Conservation (phyloP, 169 alveolate species). For the Plasmodium fragile region DNA sequence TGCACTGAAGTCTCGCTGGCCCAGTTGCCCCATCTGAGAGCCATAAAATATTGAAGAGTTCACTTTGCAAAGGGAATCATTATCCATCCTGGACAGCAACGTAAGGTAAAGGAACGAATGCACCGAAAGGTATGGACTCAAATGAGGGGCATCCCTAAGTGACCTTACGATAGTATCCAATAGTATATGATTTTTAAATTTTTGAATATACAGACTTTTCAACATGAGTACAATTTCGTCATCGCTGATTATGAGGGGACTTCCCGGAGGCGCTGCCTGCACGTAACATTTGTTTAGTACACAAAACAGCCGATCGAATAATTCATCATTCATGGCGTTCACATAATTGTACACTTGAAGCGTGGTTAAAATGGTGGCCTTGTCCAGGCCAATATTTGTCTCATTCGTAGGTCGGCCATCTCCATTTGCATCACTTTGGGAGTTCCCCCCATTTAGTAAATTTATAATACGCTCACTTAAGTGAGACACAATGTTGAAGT, state of each 20-base stretch:
- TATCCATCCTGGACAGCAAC: slow-evolving; percentile 25
- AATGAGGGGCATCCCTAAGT: not conserved
- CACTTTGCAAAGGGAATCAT: not conserved
- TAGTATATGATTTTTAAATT: slow-evolving; percentile 32
- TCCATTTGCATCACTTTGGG: not conserved
- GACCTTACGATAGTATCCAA: slow-evolving; percentile 24
- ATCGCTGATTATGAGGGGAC: slow-evolving; percentile 14
- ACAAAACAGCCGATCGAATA: slow-evolving; percentile 24
- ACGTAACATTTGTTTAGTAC: slow-evolving; percentile 18
- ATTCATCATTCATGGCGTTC: slow-evolving; percentile 45
- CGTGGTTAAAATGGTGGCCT: slow-evolving; percentile 14
- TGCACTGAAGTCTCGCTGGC: not conserved
- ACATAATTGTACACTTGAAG: slow-evolving; percentile 35
- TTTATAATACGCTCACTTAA: slow-evolving; percentile 34
- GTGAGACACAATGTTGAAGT: slow-evolving; percentile 14
- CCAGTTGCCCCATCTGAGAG: not conserved
- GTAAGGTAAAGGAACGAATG: slow-evolving; percentile 23
- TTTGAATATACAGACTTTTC: slow-evolving; percentile 32
- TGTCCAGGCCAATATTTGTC: not conserved
- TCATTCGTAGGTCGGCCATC: not conserved
- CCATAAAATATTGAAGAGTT: not conserved
- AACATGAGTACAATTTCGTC: slow-evolving; percentile 22
- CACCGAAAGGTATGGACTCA: slow-evolving; percentile 25
- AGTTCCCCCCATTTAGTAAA: not conserved
- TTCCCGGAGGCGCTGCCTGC: not conserved